Conservation (phyloP, 2,329 filamentous ascomycete genomes). For the Aspergillus costaricaensis region DNA sequence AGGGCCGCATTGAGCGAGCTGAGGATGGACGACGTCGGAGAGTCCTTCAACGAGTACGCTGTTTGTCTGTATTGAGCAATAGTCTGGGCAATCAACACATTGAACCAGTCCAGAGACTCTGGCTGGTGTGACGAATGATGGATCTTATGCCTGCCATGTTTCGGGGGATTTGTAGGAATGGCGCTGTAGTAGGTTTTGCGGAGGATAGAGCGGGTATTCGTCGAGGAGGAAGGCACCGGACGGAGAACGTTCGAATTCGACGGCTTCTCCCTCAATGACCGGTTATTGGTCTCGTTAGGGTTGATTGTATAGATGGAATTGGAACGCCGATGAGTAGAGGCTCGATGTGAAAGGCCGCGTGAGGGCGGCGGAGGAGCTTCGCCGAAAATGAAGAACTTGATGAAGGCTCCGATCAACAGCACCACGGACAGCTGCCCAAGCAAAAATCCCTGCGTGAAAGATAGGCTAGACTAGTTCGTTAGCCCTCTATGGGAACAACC, state of each 20-base stretch:
- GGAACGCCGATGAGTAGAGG: constrained; percentile 75
- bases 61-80: constrained; percentile 94
- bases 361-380: constrained; percentile 83
- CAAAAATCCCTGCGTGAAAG: constrained; percentile 91
- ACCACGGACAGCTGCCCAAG: constrained; percentile 92
- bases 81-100: constrained; percentile 92
- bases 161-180: constrained; percentile 43
- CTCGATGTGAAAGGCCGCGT: constrained; percentile 72
- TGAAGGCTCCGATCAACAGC: constrained; percentile 87
- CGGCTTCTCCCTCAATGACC: constrained; percentile 46
- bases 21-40: constrained; percentile 63
- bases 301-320: constrained; percentile 58
- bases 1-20: constrained; percentile 79
- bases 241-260: constrained; percentile 70
- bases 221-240: constrained; percentile 74
- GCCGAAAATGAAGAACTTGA: constrained; percentile 99
- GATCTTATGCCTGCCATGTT: constrained; percentile 45
- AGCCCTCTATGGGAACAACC: not conserved
- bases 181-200: constrained; percentile 94
- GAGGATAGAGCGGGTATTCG: constrained; percentile 77
- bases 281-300: constrained; percentile 47
- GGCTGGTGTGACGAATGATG: constrained; percentile 80
- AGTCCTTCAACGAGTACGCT: constrained; percentile 78
- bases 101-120: constrained; percentile 98
- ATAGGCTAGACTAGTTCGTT: constrained; percentile 59